Evolutionary conservation across 257 asterid species (phyloP).

Genomic region (Nicotiana tabacum): DNA sequence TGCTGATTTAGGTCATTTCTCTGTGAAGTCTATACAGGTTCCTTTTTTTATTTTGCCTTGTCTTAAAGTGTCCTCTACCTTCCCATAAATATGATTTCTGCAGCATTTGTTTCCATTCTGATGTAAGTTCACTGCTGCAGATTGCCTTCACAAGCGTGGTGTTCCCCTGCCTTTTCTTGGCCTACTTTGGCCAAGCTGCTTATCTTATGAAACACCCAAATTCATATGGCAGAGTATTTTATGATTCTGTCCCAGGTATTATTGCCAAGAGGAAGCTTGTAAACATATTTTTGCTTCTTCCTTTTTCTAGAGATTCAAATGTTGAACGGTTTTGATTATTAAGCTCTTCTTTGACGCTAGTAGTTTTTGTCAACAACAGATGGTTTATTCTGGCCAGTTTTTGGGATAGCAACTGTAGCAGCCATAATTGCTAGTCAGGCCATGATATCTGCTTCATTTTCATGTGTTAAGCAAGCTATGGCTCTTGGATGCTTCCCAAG

Average conservation of each 20-base stretch:
- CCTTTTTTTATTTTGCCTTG: not conserved
- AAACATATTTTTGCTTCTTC: not conserved
- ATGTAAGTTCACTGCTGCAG: constrained; percentile 33
- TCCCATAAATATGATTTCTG: not conserved
- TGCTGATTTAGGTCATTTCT: constrained; percentile 97
- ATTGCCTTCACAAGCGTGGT: constrained; percentile 82
- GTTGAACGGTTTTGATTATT: not conserved
- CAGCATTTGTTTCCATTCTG: constrained; percentile 2
- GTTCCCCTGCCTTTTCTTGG: constrained; percentile 92
- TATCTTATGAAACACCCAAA: constrained; percentile 68
- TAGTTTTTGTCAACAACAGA: constrained; percentile 33
- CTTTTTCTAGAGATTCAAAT: not conserved
- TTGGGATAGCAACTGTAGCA: constrained; percentile 77
- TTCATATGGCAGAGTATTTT: constrained; percentile 57
- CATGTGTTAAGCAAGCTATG: constrained; percentile 94
- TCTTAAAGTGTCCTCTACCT: not conserved
- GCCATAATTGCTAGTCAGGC: constrained; percentile 99
- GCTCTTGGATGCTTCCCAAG: constrained; percentile 99
- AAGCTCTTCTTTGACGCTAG: constrained; percentile 15
- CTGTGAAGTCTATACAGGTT: constrained; percentile 93
- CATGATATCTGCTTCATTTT: constrained; percentile 96
- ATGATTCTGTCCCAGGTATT: constrained; percentile 88
- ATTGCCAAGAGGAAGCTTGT: not conserved
- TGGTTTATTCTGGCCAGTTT: constrained; percentile 86
- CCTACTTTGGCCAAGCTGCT: constrained; percentile 98